Base-by-base conservation (phyloP, 331 rosid genomes). In the Malus hybrid region DNA sequence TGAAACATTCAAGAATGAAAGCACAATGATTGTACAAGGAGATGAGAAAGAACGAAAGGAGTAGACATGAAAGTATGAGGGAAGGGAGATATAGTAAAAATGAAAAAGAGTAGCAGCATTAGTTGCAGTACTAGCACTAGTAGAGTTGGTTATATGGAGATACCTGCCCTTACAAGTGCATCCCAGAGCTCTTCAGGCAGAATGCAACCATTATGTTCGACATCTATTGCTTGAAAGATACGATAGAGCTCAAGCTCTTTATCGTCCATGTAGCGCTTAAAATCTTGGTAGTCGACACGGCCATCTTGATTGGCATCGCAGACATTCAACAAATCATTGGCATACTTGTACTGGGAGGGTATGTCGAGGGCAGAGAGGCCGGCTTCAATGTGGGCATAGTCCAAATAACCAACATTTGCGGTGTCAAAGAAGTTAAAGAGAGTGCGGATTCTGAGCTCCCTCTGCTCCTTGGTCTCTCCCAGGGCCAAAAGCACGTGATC, bases 171-270 rank as follows among this genome's bases (percentile, higher is more conserved):
- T 1, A 90, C 81, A 63, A 93, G 96, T 55, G 98, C 95, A 74
- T 93, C 98, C 85, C 83, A 90, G 6, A 93, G 93, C 86, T 93
- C 96, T 82, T 93, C 98, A 0, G 96, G 98, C 52, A 87, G 78
- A 85, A 90, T 90, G 76, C 91, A 86, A 1, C 98, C 98, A 77
- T 82, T 86, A 42, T 93, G 98, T 74, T 84, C 91, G 13, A 90
- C 91, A 74, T 90, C 98, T 64, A 93, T 93, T 31, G 95, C 93
- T 79, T 93, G 96, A 77, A 93, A 93, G 29, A 93, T 93, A 50
- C 84, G 81, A 55, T 93, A 93, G 70, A 93, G 93, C 83, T 93
- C 96, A 1, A 93, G 83, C 84, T 93, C 98, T 76, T 93, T 90
- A 54, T 85, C 93, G 69, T 93, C 98, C 98, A 93, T 87, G 76